Conservation (phyloP, 805 yeast genomes). For the Brettanomyces bruxellensis region DNA sequence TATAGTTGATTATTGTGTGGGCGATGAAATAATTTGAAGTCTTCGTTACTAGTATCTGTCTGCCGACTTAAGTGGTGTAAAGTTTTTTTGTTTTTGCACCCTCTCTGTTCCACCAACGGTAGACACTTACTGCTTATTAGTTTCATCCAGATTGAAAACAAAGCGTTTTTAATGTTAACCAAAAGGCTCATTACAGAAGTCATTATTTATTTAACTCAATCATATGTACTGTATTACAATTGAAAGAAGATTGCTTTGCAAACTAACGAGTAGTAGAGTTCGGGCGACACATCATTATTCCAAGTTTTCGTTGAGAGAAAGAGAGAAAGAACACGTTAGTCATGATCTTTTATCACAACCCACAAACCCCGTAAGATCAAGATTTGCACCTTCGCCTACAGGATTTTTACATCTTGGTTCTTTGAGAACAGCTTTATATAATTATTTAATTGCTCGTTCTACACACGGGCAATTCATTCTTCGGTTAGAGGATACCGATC, state of each 20-base stretch:
- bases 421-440: conserved; percentile 84
- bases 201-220: background rate
- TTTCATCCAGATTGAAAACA: background rate
- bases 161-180: too few relatives aligned
- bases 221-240: background rate
- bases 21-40: background rate
- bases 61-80: too few relatives aligned
- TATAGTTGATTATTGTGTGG: background rate
- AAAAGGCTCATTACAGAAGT: too few relatives aligned
- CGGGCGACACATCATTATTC: conserved; percentile 2
- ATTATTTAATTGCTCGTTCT: conserved; percentile 68
- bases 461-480: conserved; percentile 77
- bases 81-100: too few relatives aligned
- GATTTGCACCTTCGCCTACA: conserved; percentile 98
- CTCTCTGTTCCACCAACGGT: too few relatives aligned
- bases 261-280: background rate
- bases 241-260: background rate
- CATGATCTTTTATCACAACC: conserved; percentile 22
- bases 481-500: conserved; percentile 91
- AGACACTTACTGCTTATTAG: background rate
- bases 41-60: background rate
- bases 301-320: conserved; percentile 10
- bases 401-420: conserved; percentile 94
- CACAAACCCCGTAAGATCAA: conserved; percentile 57
- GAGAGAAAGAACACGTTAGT: background rate